phyloP scores from a whole-genome alignment of 1,139 yeast species.

The Debaryomyces robertsiae region DNA sequence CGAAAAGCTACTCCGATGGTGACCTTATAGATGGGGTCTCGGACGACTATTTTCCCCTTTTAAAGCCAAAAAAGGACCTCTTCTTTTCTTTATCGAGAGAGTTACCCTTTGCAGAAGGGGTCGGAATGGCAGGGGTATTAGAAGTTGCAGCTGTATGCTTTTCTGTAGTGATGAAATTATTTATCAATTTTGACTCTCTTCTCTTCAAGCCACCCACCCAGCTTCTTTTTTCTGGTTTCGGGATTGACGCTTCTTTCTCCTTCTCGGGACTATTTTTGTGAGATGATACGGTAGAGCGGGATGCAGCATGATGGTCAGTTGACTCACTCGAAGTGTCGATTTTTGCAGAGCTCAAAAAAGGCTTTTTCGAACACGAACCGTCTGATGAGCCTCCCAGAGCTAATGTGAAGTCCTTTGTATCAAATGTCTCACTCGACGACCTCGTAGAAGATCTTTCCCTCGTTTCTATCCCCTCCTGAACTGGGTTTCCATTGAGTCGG shows the following conservation, averaged over 20 bases:
- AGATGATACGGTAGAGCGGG: slow-evolving; percentile 1
- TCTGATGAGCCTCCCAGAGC: slow-evolving; percentile 13
- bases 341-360: slow-evolving; percentile 36
- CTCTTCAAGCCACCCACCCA: slow-evolving; percentile 48
- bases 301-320: background rate
- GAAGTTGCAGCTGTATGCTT: slow-evolving; percentile 14
- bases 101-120: slow-evolving; percentile 6
- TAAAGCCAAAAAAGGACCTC: slow-evolving; percentile 44
- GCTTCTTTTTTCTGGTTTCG: slow-evolving; percentile 36
- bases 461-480: slow-evolving; percentile 5
- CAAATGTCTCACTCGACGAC: slow-evolving; percentile 12
- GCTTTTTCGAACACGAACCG: slow-evolving; percentile 4
- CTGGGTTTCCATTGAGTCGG: slow-evolving; percentile 1
- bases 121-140: slow-evolving; percentile 20
- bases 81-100: slow-evolving; percentile 25
- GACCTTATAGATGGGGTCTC: too few relatives aligned
- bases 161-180: slow-evolving; percentile 14
- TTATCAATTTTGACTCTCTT: slow-evolving; percentile 29
- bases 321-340: slow-evolving; percentile 21
- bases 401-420: slow-evolving; percentile 6
- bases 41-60: slow-evolving; percentile 24
- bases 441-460: slow-evolving; percentile 12
- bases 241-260: slow-evolving; percentile 6
- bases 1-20: too few relatives aligned
- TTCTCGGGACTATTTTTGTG: background rate